These are phyloP conservation scores for Penicillium sp. DNA, from an alignment of 2,329 filamentous ascomycete genomes.

Conservation along the genomic window DNA sequence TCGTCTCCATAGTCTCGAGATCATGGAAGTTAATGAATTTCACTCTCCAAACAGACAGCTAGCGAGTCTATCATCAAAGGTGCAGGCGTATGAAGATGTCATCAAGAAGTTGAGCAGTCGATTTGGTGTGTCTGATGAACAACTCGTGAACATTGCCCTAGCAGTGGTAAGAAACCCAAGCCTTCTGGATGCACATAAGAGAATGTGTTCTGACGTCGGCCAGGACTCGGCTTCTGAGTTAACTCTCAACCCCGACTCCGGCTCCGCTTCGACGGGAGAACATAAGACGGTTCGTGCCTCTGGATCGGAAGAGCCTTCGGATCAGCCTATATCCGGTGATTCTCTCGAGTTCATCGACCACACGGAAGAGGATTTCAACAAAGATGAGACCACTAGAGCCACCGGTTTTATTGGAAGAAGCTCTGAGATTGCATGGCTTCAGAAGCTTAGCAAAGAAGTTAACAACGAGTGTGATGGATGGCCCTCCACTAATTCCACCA, in stretches of 20 bases:
- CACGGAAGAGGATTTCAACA: slow-evolving; percentile 45
- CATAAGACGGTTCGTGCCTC: slow-evolving; percentile 16
- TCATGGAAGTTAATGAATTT: no score
- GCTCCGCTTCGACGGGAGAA: slow-evolving; percentile 14
- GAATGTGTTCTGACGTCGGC: slow-evolving; percentile 16
- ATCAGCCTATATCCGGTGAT: slow-evolving; percentile 26
- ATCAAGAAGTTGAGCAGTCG: slow-evolving; percentile 36
- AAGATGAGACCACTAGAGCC: slow-evolving; percentile 36
- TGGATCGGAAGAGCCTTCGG: slow-evolving; percentile 22
- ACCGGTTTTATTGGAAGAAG: slow-evolving; percentile 47
- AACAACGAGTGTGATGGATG: slow-evolving; percentile 23
- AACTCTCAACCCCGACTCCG: slow-evolving; percentile 20
- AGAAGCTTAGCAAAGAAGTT: slow-evolving; percentile 37
- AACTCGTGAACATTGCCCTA: slow-evolving; percentile 35
- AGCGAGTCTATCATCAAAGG: slow-evolving; percentile 42
- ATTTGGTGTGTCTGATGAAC: slow-evolving; percentile 37
- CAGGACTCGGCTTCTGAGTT: slow-evolving; percentile 27
- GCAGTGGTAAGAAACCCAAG: slow-evolving; percentile 26
- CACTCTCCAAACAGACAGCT: slow-evolving; percentile 32
- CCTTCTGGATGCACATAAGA: not conserved
- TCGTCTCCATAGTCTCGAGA: not conserved
- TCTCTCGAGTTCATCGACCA: slow-evolving; percentile 41
- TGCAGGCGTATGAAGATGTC: slow-evolving; percentile 41
- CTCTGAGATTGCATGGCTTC: slow-evolving; percentile 47
- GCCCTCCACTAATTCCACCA: slow-evolving; percentile 14